Base-by-base conservation (phyloP, 768 basidiomycete species). In the Mrakia gelida region DNA sequence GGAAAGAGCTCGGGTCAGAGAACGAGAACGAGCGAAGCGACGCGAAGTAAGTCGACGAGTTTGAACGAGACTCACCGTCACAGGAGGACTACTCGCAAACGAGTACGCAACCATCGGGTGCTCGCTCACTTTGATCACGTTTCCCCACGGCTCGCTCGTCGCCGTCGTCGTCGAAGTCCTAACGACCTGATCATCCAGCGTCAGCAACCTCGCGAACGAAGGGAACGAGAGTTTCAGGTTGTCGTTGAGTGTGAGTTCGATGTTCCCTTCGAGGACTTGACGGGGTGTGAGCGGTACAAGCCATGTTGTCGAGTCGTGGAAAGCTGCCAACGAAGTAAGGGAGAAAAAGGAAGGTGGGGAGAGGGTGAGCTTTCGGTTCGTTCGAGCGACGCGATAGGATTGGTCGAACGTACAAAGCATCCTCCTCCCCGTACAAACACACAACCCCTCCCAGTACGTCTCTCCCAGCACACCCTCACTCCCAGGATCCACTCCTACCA, bases 391-490 rank as follows among this genome's bases (percentile, higher is more conserved):
- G 54, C 68, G 41, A 45, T 71, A 21, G 41, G 4, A 73, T 18
- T 7, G 16, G 52, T 26, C 26, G 2, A 23, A 6, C 23, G 26
- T 2, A 59, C 59, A 8, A 18, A 59, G n/a, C 34, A 11, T 21
- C 10, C 30, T 28, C 63, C 26, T 34, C 63, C 10, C 34, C 30
- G 3, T 2, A 28, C 43, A 45, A 16, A 23, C 26, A 9, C 63
- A 34, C 43, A 65, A 30, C 41, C 30, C 15, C 2, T 65, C 75
- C 63, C 65, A 75, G 65, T 65, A 67, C 30, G 52, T 15, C 63
- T 68, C n/a, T 8, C 62, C 75, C 34, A 65, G 62, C 4, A 75
- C 75, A 10, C 75, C 75, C 34, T 75, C 75, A 26, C 63, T 67
- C 4, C 75, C 75, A 1, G 75, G 62, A 18, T 75, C 75, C 1